phyloP scores from a whole-genome alignment of 2,329 filamentous ascomycete species.

The Calonectria leucothoes region DNA sequence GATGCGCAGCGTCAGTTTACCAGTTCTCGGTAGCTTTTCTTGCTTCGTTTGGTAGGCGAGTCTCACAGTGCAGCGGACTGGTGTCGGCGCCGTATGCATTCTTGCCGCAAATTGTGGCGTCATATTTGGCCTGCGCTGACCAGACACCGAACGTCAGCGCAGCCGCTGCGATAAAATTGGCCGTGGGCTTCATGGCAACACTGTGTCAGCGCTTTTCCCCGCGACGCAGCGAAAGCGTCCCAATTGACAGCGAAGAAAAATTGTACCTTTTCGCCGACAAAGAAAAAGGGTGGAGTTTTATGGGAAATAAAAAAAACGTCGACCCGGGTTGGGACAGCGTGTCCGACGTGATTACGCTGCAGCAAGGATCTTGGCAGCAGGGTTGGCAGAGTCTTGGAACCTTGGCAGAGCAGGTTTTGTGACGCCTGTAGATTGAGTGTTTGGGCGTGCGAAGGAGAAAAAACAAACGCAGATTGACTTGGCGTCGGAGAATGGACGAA shows the following conservation, averaged over 20 bases:
- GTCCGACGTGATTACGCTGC: not conserved
- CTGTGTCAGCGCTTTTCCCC: not conserved
- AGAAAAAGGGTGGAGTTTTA: not conserved
- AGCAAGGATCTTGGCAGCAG: not conserved
- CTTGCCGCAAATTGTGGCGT: conserved; percentile 17
- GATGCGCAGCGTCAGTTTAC: not conserved
- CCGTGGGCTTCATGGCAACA: not conserved
- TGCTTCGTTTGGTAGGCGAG: too few species aligned
- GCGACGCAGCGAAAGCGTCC: not conserved
- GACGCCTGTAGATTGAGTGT: not conserved
- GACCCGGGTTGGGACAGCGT: not conserved
- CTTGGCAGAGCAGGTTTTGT: not conserved
- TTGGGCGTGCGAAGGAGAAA: not conserved
- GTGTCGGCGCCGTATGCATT: not conserved
- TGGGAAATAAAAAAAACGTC: not conserved
- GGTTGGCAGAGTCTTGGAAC: not conserved
- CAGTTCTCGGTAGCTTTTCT: too few species aligned
- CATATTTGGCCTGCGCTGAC: conserved; percentile 9
- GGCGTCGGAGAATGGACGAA: not conserved
- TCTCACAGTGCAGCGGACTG: not conserved
- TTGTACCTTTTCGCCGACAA: not conserved
- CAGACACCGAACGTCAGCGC: not conserved
- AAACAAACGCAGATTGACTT: not conserved
- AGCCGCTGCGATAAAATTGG: not conserved
- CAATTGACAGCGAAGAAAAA: not conserved